These are phyloP conservation scores for Bruguiera gymnorhiza DNA, from an alignment of 345 rosid genomes.

Conservation along the genomic window DNA sequence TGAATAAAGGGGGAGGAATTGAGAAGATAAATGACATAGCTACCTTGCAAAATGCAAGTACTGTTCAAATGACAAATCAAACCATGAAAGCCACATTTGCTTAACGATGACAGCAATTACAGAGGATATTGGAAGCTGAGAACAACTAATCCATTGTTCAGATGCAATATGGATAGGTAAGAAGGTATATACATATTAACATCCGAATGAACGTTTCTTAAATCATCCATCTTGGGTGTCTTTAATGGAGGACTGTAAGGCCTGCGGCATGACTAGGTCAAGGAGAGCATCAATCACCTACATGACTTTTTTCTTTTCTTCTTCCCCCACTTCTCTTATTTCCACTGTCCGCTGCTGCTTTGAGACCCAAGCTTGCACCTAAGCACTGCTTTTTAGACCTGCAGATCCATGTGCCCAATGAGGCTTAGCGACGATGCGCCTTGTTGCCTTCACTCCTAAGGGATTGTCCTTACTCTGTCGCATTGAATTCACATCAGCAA, in stretches of 20 bases:
- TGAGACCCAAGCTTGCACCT: slow-evolving; percentile 10
- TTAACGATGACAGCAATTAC: slow-evolving; percentile 21
- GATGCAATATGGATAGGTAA: slow-evolving; percentile 10
- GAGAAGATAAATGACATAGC: background rate
- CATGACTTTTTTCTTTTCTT: slow-evolving; percentile 7
- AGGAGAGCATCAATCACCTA: slow-evolving; percentile 6
- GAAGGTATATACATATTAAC: slow-evolving; percentile 26
- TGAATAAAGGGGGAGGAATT: no score
- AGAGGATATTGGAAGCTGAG: slow-evolving; percentile 6
- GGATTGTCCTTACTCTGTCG: slow-evolving; percentile 86
- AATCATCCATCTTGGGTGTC: slow-evolving; percentile 9
- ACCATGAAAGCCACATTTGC: slow-evolving; percentile 18
- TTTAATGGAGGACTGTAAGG: slow-evolving; percentile 2
- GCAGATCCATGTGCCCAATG: slow-evolving; percentile 50
- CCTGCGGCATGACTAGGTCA: slow-evolving; percentile 16
- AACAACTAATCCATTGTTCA: slow-evolving; percentile 10
- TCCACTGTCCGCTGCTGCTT: slow-evolving; percentile 28
- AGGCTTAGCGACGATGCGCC: slow-evolving; percentile 71
- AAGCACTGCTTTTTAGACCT: slow-evolving; percentile 42
- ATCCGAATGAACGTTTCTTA: slow-evolving; percentile 11
- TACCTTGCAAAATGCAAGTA: slow-evolving; percentile 6
- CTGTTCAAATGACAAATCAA: slow-evolving; percentile 4
- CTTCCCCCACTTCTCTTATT: background rate
- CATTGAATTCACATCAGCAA: slow-evolving; percentile 19
- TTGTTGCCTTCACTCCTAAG: slow-evolving; percentile 62